A percentile compares a stretch with the other conserved stretches of the same genome.
These are phyloP conservation scores for Trichocomaceae sp. DNA, from an alignment of 2,329 filamentous ascomycete genomes.

Conservation along the genomic window DNA sequence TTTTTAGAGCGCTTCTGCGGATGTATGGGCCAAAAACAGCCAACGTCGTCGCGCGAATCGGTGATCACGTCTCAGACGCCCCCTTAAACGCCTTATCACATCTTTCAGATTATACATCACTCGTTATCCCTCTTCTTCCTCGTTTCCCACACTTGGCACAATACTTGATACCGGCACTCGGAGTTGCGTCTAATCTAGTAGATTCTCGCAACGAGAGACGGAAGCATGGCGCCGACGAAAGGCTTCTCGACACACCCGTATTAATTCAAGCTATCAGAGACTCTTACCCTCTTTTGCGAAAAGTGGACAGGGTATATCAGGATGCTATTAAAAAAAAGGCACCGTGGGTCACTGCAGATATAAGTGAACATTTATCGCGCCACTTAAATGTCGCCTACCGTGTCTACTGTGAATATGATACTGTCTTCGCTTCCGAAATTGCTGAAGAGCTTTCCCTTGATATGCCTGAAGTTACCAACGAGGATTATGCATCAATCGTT, in stretches of 20 bases:
- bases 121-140: conserved; percentile 24
- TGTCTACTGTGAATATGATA: conserved; percentile 24
- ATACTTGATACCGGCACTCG: conserved; percentile 20
- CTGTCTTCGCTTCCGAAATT: conserved; percentile 28
- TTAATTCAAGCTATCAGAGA: conserved; percentile 17
- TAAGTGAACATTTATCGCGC: conserved; percentile 32
- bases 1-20: conserved; percentile 30
- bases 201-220: conserved; percentile 26
- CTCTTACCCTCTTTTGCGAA: conserved; percentile 26
- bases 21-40: conserved; percentile 23
- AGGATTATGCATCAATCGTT: conserved; percentile 30
- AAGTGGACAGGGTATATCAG: conserved; percentile 33
- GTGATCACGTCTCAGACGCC: conserved; percentile 22
- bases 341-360: conserved; percentile 38
- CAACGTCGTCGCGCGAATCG: conserved; percentile 25
- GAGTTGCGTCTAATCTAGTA: conserved; percentile 22
- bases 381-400: conserved; percentile 27
- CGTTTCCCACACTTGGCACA: conserved; percentile 24
- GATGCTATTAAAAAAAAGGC: conserved; percentile 37
- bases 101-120: conserved; percentile 26
- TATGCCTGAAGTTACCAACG: conserved; percentile 23
- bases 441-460: conserved; percentile 31
- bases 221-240: conserved; percentile 19
- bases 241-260: conserved; percentile 16
- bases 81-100: conserved; percentile 22